Percentiles rank a stretch among this genome's conserved stretches.
Evolutionary conservation across 371 early-diverging fungal species (phyloP).

Genomic region (Mucor piriformis): DNA sequence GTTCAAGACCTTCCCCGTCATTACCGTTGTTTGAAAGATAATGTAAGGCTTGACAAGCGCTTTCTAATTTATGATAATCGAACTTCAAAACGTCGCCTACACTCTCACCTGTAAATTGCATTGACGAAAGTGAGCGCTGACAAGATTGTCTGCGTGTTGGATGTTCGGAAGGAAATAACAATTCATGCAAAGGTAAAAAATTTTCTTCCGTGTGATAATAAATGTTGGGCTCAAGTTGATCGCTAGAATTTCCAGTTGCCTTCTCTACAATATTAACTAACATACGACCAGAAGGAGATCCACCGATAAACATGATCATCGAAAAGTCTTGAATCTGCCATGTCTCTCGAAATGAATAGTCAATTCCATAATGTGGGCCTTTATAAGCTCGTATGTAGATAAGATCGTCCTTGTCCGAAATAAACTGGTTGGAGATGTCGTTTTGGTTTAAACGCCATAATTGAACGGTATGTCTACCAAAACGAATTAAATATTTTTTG

Average conservation of each 20-base stretch:
- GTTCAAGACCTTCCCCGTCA: background rate
- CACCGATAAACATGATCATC: background rate
- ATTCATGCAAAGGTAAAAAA: slow-evolving; percentile 4
- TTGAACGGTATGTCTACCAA: slow-evolving; percentile 8
- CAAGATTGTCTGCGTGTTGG: too few relatives aligned
- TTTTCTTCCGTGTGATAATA: slow-evolving; percentile 5
- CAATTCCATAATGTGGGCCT: background rate
- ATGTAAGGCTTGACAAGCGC: slow-evolving; percentile 16
- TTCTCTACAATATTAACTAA: background rate
- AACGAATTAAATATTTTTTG: slow-evolving; percentile 4
- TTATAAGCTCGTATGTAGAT: slow-evolving; percentile 12
- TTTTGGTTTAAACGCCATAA: slow-evolving; percentile 1
- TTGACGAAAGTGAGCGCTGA: too few relatives aligned
- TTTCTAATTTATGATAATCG: slow-evolving; percentile 9
- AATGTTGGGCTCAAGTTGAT: background rate
- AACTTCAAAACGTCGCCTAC: background rate
- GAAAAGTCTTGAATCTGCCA: background rate
- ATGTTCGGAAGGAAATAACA: too few relatives aligned
- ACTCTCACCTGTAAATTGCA: background rate
- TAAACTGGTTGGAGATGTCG: background rate
- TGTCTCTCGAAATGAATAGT: background rate
- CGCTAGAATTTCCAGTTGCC: too few relatives aligned
- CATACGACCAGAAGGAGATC: background rate
- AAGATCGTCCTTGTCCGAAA: background rate
- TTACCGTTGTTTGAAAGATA: background rate